Base-by-base conservation (phyloP, 2,329 filamentous ascomycete species). In the Calonectria multiphialidica region DNA sequence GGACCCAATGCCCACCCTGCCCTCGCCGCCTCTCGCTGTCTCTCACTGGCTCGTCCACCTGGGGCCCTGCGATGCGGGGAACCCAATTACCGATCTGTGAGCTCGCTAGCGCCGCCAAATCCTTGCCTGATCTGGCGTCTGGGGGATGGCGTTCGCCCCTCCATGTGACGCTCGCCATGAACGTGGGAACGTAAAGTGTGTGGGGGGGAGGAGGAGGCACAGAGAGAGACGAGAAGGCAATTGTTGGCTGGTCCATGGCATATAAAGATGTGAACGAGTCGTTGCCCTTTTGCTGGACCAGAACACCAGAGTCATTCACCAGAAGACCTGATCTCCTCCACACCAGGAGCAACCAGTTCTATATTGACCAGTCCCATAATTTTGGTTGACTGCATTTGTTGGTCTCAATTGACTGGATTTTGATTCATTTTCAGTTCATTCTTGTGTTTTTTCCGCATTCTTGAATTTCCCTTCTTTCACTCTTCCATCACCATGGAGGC, bases 51-150 rank as follows among this genome's bases (percentile, higher is more conserved):
- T 65, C 59, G 67, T 61, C 49, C 44, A 49, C 61, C 68, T 50
- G 59, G 50, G 25, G 63, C 47, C 47, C 16, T 28, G 15, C 25
- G 57, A 67, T 71, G 69, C 63, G 69, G 69, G 69, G 49, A 61
- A 44, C n/a, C 67, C 35, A 64, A 65, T 57, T 70, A 37, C 59
- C 67, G 30, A 62, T 62, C 55, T 49, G 21, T 18, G 37, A 37
- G 18, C 21, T 63, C 55, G 59, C 57, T 71, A 68, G 69, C 65
- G 69, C 40, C 69, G 69, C 64, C 68, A 18, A 64, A 68, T 71
- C 57, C 64, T 71, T 71, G 69, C 69, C 69, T 6, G 30, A 71
- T 71, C 69, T 71, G 69, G 69, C 42, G 30, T 64, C 16, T n/a
- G 12, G 7, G 9, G 18, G n/a, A 65, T 49, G 47, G 30, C 23